A percentile compares a stretch with the other conserved stretches of the same genome.
Conservation (phyloP, 768 basidiomycete species). For the Antrodiella citrinella region DNA sequence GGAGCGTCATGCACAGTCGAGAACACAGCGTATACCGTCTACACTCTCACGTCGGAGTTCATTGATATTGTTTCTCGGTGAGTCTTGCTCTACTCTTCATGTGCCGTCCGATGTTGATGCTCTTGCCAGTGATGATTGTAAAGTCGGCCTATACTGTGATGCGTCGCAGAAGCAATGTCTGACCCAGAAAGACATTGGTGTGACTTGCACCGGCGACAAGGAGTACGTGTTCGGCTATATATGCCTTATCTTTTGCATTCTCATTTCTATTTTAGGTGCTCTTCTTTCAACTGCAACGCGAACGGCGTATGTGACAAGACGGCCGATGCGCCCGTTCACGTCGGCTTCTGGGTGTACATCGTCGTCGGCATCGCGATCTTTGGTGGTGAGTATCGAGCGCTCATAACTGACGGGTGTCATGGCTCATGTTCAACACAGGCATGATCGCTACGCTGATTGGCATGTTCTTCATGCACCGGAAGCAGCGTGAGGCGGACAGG, state of each 20-base stretch:
- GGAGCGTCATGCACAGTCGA: conserved; percentile 61
- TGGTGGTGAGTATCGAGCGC: conserved; percentile 54
- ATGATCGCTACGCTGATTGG: conserved; percentile 65
- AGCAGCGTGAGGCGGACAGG: conserved; percentile 66
- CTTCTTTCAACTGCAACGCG: conserved; percentile 64
- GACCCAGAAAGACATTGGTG: conserved; percentile 47
- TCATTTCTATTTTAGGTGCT: conserved; percentile 41
- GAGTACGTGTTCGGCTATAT: conserved; percentile 36
- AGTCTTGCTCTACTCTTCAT: too few relatives aligned
- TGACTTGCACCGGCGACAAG: conserved; percentile 53
- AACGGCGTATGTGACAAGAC: conserved; percentile 54
- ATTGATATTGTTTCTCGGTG: conserved; percentile 79
- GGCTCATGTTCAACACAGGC: conserved; percentile 34
- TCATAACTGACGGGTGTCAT: too few relatives aligned
- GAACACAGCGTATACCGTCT: conserved; percentile 74
- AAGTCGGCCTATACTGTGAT: conserved; percentile 70
- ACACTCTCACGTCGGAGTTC: conserved; percentile 47
- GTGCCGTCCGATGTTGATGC: too few relatives aligned
- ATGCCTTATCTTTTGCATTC: conserved; percentile 23
- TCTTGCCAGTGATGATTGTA: conserved; percentile 58
- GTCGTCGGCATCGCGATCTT: conserved; percentile 66
- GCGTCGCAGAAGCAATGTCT: conserved; percentile 48
- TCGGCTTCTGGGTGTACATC: conserved; percentile 62
- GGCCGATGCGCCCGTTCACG: conserved; percentile 53
- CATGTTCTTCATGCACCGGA: conserved; percentile 64